These are phyloP conservation scores for Bertia moriformis DNA, from an alignment of 2,329 filamentous ascomycete species.

Conservation along the genomic window DNA sequence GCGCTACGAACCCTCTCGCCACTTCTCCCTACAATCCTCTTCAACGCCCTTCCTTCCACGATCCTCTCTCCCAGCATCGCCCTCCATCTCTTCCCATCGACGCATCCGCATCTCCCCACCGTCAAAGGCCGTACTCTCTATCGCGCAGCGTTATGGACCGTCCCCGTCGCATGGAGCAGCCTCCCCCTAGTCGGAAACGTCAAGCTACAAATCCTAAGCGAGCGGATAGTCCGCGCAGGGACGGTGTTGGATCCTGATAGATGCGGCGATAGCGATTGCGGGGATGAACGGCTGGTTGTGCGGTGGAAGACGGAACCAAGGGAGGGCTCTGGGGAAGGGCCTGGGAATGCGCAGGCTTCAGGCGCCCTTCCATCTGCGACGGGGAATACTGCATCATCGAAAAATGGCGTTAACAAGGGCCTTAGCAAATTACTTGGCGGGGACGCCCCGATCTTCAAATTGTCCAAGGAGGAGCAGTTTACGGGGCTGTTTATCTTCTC, in stretches of 20 bases:
- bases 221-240: background rate
- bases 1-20: conserved; percentile 47
- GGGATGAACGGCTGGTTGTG: background rate
- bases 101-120: conserved; percentile 41
- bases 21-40: conserved; percentile 43
- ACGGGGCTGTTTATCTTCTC: conserved; percentile 1
- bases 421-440: background rate
- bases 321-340: background rate
- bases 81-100: conserved; percentile 58
- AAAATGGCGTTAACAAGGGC: background rate
- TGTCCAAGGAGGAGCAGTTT: conserved; percentile 1
- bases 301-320: background rate
- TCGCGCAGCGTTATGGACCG: background rate
- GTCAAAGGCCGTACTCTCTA: background rate
- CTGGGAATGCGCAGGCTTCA: background rate
- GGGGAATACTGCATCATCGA: background rate
- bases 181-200: conserved; percentile 1
- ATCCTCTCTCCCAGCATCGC: conserved; percentile 54
- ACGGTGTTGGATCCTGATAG: background rate
- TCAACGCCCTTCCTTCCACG: conserved; percentile 43
- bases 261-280: background rate
- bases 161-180: conserved; percentile 1
- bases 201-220: background rate
- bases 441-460: background rate
- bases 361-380: background rate